phyloP scores from a whole-genome alignment of 306 rosid species.

The Geum urbanum region DNA sequence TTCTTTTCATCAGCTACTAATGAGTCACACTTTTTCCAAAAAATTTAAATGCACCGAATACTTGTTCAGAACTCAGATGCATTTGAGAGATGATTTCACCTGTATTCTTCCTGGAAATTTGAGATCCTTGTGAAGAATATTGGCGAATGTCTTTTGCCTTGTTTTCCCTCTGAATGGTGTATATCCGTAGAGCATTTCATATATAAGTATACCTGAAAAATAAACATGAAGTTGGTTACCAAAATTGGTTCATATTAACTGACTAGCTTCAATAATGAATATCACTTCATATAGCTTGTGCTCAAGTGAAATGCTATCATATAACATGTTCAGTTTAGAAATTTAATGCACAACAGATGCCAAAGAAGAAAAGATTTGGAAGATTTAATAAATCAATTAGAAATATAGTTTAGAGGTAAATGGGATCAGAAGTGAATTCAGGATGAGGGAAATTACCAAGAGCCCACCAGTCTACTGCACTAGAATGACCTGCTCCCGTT shows the following conservation, averaged over 20 bases:
- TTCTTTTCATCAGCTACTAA: conserved; percentile 1
- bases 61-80: background rate
- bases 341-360: background rate
- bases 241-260: background rate
- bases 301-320: background rate
- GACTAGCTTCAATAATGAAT: background rate
- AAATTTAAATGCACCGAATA: background rate
- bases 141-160: conserved; percentile 85
- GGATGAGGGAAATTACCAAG: conserved; percentile 50
- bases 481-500: conserved; percentile 86
- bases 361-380: too few relatives aligned
- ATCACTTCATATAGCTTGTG: background rate
- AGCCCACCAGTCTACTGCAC: conserved; percentile 99
- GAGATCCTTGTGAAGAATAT: conserved; percentile 93
- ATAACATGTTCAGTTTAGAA: background rate
- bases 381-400: too few relatives aligned
- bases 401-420: background rate
- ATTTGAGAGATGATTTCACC: conserved; percentile 37
- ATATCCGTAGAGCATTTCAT: conserved; percentile 88
- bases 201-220: conserved; percentile 65
- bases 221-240: background rate
- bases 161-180: conserved; percentile 94
- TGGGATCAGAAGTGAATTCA: background rate
- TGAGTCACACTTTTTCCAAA: background rate
- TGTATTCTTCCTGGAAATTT: conserved; percentile 75